Evolutionary conservation across 345 rosid species (phyloP).

Genomic region (Aquilaria malaccensis): DNA sequence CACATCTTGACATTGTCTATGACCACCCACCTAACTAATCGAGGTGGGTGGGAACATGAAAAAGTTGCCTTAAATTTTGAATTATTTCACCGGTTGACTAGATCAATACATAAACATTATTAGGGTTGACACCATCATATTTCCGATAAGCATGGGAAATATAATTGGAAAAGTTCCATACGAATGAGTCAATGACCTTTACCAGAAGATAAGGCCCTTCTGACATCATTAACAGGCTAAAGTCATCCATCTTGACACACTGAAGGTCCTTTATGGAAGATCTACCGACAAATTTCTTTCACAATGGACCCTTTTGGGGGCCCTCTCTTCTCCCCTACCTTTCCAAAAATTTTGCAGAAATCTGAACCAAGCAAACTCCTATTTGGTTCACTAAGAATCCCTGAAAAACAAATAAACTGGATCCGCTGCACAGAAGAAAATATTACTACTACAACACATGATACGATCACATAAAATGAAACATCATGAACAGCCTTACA

Average conservation of each 20-base stretch:
- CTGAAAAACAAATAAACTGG: background rate
- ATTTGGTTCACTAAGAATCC: background rate
- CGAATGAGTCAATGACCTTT: conserved; percentile 3
- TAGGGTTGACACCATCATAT: background rate
- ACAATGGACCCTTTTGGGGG: conserved; percentile 3
- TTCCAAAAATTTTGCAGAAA: background rate
- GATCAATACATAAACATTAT: background rate
- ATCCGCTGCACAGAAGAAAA: background rate
- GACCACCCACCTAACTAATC: conserved; percentile 6
- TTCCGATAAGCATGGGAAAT: too few relatives aligned
- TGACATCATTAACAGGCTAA: conserved; percentile 9
- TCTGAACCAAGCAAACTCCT: background rate
- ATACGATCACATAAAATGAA: conserved; percentile 1
- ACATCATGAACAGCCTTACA: background rate
- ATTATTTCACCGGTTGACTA: conserved; percentile 17
- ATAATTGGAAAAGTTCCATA: too few relatives aligned
- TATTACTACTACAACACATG: background rate
- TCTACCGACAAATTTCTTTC: conserved; percentile 14
- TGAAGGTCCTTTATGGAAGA: background rate
- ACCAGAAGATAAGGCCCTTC: conserved; percentile 11
- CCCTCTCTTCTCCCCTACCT: conserved; percentile 8
- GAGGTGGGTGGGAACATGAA: background rate
- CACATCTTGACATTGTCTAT: background rate
- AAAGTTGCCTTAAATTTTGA: conserved; percentile 3
- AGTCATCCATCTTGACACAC: background rate